Conservation (phyloP, 1,139 yeast genomes). For the Taphrina populina region DNA sequence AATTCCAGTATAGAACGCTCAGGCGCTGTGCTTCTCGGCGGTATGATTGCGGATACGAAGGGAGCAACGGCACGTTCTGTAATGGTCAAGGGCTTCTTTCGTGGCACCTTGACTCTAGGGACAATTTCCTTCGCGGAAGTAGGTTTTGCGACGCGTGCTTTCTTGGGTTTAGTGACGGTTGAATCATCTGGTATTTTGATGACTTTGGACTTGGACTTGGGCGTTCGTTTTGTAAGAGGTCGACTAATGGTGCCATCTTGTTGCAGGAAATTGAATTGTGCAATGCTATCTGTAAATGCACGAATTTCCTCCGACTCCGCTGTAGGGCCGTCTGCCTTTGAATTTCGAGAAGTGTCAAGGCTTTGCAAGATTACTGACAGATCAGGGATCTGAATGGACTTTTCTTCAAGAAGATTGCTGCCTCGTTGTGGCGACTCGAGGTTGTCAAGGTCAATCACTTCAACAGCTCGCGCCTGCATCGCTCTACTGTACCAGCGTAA, state of each 20-base stretch:
- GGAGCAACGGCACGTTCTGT: constrained; percentile 18
- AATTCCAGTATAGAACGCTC: constrained; percentile 6
- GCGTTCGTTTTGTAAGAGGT: neutral
- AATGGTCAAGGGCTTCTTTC: constrained; percentile 10
- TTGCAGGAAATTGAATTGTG: constrained; percentile 8
- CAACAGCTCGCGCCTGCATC: constrained; percentile 13
- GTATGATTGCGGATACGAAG: neutral
- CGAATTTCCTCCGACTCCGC: neutral
- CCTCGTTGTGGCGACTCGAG: constrained; percentile 13
- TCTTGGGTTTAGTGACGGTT: neutral
- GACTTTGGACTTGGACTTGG: neutral
- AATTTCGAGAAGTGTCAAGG: neutral
- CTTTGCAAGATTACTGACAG: constrained; percentile 6
- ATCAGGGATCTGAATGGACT: neutral
- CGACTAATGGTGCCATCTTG: neutral
- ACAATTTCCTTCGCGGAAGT: neutral
- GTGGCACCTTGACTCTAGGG: neutral
- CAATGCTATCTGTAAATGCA: neutral
- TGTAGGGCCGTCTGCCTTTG: neutral
- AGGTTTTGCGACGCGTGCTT: neutral
- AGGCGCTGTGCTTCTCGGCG: neutral
- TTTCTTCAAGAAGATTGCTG: neutral
- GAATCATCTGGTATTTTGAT: constrained; percentile 1
- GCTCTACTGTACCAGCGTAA: neutral
- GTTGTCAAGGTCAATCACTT: constrained; percentile 7